Evolutionary conservation across 2,329 filamentous ascomycete species (phyloP).

Genomic region (Scedosporium boydii): DNA sequence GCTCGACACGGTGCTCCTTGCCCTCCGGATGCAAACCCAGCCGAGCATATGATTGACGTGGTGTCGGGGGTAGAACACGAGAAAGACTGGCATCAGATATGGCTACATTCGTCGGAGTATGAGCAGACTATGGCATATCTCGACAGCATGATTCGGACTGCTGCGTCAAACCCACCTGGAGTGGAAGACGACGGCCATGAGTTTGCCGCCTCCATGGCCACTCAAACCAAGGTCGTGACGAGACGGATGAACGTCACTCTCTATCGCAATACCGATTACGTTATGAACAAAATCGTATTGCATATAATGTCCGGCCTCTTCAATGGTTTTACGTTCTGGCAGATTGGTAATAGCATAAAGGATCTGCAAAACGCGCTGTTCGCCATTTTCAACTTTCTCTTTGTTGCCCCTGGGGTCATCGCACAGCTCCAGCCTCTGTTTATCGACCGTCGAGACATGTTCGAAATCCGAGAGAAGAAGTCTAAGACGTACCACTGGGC

Average conservation of each 20-base stretch:
- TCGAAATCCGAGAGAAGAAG: constrained; percentile 50
- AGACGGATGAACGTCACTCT: constrained; percentile 52
- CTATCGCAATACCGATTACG: constrained; percentile 58
- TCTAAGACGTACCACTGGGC: constrained; percentile 52
- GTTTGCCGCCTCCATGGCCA: constrained; percentile 58
- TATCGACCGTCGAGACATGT: constrained; percentile 45
- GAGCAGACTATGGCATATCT: constrained; percentile 50
- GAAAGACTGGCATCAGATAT: constrained; percentile 60
- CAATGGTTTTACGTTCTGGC: constrained; percentile 55
- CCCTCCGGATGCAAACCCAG: constrained; percentile 54
- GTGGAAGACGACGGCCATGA: constrained; percentile 47
- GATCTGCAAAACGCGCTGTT: constrained; percentile 48
- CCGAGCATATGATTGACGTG: constrained; percentile 65
- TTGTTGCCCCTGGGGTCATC: constrained; percentile 48
- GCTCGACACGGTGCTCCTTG: constrained; percentile 55
- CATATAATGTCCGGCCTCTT: constrained; percentile 47
- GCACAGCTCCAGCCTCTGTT: constrained; percentile 52
- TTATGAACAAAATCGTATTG: constrained; percentile 52
- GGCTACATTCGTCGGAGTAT: constrained; percentile 55
- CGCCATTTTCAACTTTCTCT: constrained; percentile 54
- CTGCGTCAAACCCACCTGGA: constrained; percentile 33
- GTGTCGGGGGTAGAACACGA: constrained; percentile 39
- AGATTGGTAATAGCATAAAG: constrained; percentile 38
- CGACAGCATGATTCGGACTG: constrained; percentile 47
- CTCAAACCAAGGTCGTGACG: constrained; percentile 56